Evolutionary conservation across 2,329 filamentous ascomycete genomes (phyloP), one percentile per base, ranked within the genome.

Genomic region (Hyphodiscus sp.): DNA sequence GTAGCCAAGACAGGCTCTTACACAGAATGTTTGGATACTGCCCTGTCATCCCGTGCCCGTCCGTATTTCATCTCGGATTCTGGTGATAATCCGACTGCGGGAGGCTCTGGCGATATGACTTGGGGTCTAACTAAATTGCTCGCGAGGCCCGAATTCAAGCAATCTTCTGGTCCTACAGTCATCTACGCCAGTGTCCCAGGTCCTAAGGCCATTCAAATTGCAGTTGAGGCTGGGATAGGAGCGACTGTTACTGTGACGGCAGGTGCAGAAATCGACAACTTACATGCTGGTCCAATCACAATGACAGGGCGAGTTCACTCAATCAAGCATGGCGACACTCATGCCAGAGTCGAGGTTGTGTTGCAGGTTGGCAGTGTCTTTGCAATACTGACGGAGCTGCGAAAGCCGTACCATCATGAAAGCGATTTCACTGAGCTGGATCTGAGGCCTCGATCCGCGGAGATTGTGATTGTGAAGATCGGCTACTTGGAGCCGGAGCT

Each of bases 21-120:
- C 44, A 61, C 62, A 0, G 70, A 75, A 56, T 79, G 76, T 42
- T 64, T 80, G 0, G 73, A 78, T 51, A 61, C 65, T 0, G 77
- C 76, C 0, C 60, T 79, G 9, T 56, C 59, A 5, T 71, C 73
- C 0, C 53, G 62, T 1, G 64, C 68, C 16, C 69, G 70, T 8
- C 77, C 77, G 0, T 80, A 71, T 55, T 80, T 79, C 60, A 75
- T 80, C 52, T 80, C 76, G 0, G 77, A 80, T 61, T 79, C 76
- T 1, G 77, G 77, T 0, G 77, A 80, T 53, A 80, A 80, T 49
- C 77, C 77, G 7, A 80, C 77, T 0, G 77, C 77, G 1, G 77
- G 77, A 5, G 77, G 76, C 0, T 75, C 76, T 0, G 77, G 77
- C 0, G 76, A 80, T 58, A 73, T 80, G 16, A 78, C 76, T 0